Base-by-base conservation (phyloP, 83 land plant genomes). In the Thuja plicata region DNA sequence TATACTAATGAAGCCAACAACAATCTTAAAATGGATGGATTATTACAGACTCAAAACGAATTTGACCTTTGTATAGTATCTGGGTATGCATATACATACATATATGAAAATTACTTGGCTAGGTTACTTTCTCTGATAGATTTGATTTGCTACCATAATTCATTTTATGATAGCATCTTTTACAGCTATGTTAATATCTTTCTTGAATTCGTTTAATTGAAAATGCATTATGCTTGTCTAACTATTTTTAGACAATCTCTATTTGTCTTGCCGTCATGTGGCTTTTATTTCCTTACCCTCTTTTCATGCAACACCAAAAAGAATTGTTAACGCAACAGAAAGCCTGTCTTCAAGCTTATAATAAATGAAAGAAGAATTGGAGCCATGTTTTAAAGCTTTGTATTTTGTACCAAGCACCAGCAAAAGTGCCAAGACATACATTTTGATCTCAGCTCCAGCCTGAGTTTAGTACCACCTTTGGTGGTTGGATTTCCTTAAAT, bases 1-100 rank as follows among this genome's bases (percentile, higher is more conserved):
- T 12, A 30, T n/a, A 48, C 35, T 48, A 50, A 30, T 48, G 48
- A 30, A 13, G 60, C 86, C 13, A 12, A 84, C 52, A 84, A 84
- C 35, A 84, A 84, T 84, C 7, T 4, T 84, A 84, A 83, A 48
- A 55, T 48, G 52, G 45, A 78, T 78, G 43, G 0, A 78, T 38
- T 84, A 84, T 50, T 84, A 50, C 24, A 30, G 86, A 50, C 55
- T 84, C 34, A 50, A 83, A 27, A 84, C 35, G 7, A 84, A 83
- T 46, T 50, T 84, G 12, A 30, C 10, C 57, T 30, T 24, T 3
- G 0, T 46, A 1, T 16, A 27, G 32, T 27, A 12, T 48, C 15
- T 30, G 35, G 27, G 27, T 8, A n/a, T 27, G 57, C 54, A 84
- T 16, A 27, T n/a, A 48, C 34, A 48, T 11, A 81, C 0, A 46